Base-by-base conservation (phyloP, 208 protist species). In the Trypanosomatidae sp. region DNA sequence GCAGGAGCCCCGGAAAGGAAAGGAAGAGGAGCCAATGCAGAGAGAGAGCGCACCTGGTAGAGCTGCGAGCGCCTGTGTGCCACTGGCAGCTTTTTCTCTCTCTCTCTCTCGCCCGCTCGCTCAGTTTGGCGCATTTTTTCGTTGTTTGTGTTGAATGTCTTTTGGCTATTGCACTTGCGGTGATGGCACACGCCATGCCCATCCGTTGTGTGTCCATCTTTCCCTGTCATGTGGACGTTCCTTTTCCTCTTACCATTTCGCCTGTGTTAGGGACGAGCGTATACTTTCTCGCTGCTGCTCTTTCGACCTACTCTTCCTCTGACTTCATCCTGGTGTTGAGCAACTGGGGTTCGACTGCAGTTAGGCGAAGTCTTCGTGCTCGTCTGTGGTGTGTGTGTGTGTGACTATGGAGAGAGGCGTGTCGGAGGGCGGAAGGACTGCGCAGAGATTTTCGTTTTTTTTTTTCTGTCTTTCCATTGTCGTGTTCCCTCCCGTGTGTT, bases 71-170 rank as follows among this genome's bases (percentile, higher is more conserved):
- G 36, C 36, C 36, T 39, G 36, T 39, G 0, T 39, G 53, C 25
- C 53, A 10, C 10, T 49, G 36, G 30, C 19, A n/a, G 17, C 33
- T 47, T 58, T 75, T 55, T 71, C 69, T 49, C 68, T 73, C 8
- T 46, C 3, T 76, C 62, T 69, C 68, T 44, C 17, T 56, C 39
- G 15, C 52, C 22, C 15, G 9, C 36, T 50, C 33, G 39, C 46
- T 43, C 30, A 28, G 39, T 70, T 19, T 25, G 47, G 25, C 33
- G 28, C 19, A 47, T 10, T 22, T 25, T 39, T 6, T 69, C 28
- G 17, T 70, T 17, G 6, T 49, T 50, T 28, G 30, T 72, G 2
- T 64, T 62, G 43, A 49, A 19, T 12, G 64, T 13, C n/a, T 8
- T 69, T 41, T 67, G 2, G 0, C 4, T 49, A 10, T 53, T 53